These are phyloP conservation scores for Aspergillus fumigatus DNA, from an alignment of 2,329 filamentous ascomycete genomes.

Conservation along the genomic window DNA sequence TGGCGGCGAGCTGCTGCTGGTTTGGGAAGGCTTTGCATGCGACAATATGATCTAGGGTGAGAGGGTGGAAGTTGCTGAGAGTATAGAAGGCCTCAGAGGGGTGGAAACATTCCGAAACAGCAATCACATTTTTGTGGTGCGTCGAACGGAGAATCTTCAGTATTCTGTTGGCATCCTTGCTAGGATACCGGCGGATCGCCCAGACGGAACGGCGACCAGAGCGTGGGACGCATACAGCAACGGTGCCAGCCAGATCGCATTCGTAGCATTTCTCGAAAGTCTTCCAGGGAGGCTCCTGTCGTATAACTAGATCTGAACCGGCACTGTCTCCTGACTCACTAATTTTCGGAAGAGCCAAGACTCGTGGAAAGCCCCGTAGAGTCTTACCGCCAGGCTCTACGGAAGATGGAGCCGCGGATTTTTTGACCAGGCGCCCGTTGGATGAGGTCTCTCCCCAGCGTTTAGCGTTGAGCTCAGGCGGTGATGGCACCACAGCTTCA, in stretches of 20 bases:
- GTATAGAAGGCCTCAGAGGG: too few species aligned
- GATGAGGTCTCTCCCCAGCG: too few species aligned
- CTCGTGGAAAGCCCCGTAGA: not conserved
- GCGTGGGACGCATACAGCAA: conserved; percentile 9
- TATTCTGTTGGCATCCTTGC: too few species aligned
- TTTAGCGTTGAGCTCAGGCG: too few species aligned
- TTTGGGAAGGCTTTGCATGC: conserved; percentile 12
- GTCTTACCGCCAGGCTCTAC: not conserved
- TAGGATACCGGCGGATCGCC: not conserved
- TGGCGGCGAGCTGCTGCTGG: conserved; percentile 15
- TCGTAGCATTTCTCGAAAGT: conserved; percentile 17
- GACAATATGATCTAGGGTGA: conserved; percentile 15
- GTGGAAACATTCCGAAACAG: conserved; percentile 5
- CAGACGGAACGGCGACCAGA: conserved; percentile 2
- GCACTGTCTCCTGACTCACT: conserved; percentile 2
- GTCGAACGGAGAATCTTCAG: not conserved
- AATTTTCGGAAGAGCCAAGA: conserved; percentile 3
- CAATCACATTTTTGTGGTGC: conserved; percentile 11
- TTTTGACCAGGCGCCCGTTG: not conserved
- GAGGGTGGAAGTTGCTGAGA: conserved; percentile 9
- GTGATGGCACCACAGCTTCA: not conserved
- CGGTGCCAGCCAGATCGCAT: conserved; percentile 15
- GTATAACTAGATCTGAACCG: conserved; percentile 6
- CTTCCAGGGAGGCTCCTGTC: conserved; percentile 18
- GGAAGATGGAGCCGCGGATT: not conserved